phyloP scores from a whole-genome alignment of 306 rosid genomes.

The Arachis stenosperma region DNA sequence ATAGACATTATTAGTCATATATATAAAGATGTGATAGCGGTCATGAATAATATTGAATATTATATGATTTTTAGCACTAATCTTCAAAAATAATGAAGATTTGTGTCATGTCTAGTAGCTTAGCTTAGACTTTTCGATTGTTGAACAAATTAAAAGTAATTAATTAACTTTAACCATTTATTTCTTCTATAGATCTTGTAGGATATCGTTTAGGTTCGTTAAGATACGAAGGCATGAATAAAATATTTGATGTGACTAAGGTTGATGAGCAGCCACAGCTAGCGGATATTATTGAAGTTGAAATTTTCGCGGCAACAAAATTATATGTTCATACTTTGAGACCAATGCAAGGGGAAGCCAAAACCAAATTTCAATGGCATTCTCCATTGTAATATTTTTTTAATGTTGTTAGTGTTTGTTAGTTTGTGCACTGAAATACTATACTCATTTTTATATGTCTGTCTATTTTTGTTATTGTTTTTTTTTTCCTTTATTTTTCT shows the following conservation, averaged over 20 bases:
- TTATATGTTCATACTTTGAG: neutral
- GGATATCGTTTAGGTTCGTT: conserved; percentile 29
- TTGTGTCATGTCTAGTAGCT: neutral
- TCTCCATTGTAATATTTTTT: no score
- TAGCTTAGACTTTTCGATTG: neutral
- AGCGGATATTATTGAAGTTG: conserved; percentile 20
- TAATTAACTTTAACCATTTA: neutral
- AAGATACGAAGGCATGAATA: conserved; percentile 14
- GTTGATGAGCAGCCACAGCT: neutral
- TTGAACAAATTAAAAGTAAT: neutral
- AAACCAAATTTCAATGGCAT: neutral
- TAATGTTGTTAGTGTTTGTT: neutral
- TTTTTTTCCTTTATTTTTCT: neutral
- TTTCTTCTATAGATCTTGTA: neutral
- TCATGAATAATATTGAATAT: neutral
- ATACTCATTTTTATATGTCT: conserved; percentile 18
- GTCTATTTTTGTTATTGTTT: neutral
- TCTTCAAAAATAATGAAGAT: neutral
- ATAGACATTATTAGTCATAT: conserved; percentile 12
- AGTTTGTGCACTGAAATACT: conserved; percentile 7
- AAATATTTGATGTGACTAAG: conserved; percentile 8
- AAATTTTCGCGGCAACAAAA: conserved; percentile 11
- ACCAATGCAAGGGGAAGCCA: neutral
- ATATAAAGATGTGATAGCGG: conserved; percentile 3
- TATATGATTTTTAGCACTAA: neutral